A percentile compares a stretch with the other conserved stretches of the same genome.
These are phyloP conservation scores for Prorocentrum cordatum DNA, from an alignment of 169 alveolate genomes.

Conservation along the genomic window DNA sequence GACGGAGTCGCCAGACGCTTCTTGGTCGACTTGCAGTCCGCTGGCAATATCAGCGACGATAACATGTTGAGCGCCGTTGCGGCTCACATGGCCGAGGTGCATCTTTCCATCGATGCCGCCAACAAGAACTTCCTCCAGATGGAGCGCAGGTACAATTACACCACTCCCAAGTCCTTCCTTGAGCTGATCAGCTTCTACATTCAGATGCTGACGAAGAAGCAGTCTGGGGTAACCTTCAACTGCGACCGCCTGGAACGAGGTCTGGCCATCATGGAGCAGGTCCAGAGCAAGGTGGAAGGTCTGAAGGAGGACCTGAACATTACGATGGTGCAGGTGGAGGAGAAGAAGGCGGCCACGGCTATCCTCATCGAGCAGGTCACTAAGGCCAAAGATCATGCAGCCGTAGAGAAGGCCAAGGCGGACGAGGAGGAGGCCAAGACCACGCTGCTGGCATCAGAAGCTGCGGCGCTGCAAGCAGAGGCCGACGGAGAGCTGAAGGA, in stretches of 20 bases:
- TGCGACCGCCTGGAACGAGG: slow-evolving; percentile 86
- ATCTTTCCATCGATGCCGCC: slow-evolving; percentile 87
- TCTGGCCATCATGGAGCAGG: slow-evolving; percentile 82
- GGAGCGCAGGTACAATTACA: slow-evolving; percentile 91
- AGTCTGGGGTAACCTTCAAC: slow-evolving; percentile 44
- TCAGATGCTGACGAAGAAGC: slow-evolving; percentile 24
- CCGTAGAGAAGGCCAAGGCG: slow-evolving; percentile 86
- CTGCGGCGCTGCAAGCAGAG: slow-evolving; percentile 80
- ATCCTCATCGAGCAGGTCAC: slow-evolving; percentile 86
- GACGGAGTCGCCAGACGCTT: slow-evolving; percentile 87
- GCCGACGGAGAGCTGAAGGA: slow-evolving; percentile 89
- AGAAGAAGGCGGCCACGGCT: slow-evolving; percentile 83
- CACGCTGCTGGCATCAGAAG: slow-evolving; percentile 82
- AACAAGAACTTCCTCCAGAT: slow-evolving; percentile 82
- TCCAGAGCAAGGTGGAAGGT: slow-evolving; percentile 85
- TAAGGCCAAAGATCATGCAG: slow-evolving; percentile 88
- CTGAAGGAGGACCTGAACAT: slow-evolving; percentile 84
- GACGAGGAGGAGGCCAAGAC: slow-evolving; percentile 85
- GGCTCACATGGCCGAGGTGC: slow-evolving; percentile 90
- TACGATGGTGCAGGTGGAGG: slow-evolving; percentile 87
- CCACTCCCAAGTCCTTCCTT: slow-evolving; percentile 92
- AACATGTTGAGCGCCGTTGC: slow-evolving; percentile 59
- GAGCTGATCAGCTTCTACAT: slow-evolving; percentile 89
- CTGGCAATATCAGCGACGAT: slow-evolving; percentile 35
- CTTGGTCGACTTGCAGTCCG: slow-evolving; percentile 71